Evolutionary conservation across 1,284 basidiomycete genomes (phyloP).

Genomic region (Sanghuangporus weigelae): DNA sequence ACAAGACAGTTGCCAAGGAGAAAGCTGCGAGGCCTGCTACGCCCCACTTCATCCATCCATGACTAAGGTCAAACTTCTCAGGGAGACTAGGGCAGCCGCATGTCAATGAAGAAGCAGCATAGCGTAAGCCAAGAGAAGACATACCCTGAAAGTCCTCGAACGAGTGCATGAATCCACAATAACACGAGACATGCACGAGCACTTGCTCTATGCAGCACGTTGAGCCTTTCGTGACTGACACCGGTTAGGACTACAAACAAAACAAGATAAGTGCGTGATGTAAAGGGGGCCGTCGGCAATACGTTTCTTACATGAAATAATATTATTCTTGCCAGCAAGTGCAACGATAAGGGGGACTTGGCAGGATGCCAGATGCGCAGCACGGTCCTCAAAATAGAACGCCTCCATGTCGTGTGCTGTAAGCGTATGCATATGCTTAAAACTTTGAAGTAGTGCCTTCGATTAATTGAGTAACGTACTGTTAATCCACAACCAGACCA

Average conservation of each 20-base stretch:
- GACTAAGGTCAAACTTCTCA: constrained; percentile 26
- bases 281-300: background rate
- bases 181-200: constrained; percentile 31
- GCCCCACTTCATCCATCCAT: constrained; percentile 34
- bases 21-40: constrained; percentile 33
- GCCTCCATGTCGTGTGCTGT: constrained; percentile 25
- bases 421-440: background rate
- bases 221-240: constrained; percentile 40
- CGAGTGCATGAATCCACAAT: constrained; percentile 32
- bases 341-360: constrained; percentile 42
- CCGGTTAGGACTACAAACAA: constrained; percentile 34
- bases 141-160: constrained; percentile 24
- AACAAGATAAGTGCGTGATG: constrained; percentile 2
- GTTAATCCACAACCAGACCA: constrained; percentile 37
- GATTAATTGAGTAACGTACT: constrained; percentile 29
- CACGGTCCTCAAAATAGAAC: constrained; percentile 33
- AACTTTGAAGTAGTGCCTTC: background rate
- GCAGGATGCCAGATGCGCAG: constrained; percentile 35
- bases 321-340: constrained; percentile 43
- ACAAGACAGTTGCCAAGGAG: constrained; percentile 35
- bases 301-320: constrained; percentile 34
- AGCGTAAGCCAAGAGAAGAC: background rate
- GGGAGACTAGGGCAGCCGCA: constrained; percentile 22
- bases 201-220: constrained; percentile 33
- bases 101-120: background rate